Conservation (phyloP, 768 basidiomycete species). For the Rhizopogon roseolus region DNA sequence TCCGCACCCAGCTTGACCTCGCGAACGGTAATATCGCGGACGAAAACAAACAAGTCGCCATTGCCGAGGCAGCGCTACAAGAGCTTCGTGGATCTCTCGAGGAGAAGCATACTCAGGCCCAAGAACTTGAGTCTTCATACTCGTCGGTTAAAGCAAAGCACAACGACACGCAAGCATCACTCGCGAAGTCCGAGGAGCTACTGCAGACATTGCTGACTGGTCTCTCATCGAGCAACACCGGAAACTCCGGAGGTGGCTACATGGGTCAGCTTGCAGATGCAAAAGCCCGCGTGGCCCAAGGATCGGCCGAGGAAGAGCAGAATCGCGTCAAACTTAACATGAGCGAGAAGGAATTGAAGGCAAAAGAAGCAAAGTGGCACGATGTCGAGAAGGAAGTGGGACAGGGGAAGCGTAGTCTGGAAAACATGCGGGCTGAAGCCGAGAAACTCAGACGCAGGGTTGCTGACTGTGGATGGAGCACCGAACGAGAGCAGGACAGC, state of each 20-base stretch:
- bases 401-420: slow-evolving; percentile 67
- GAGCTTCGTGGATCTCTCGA: slow-evolving; percentile 55
- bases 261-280: slow-evolving; percentile 94
- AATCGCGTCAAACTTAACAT: slow-evolving; percentile 69
- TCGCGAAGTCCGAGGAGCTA: slow-evolving; percentile 82
- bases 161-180: slow-evolving; percentile 49
- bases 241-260: slow-evolving; percentile 82
- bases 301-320: slow-evolving; percentile 82
- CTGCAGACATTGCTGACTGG: slow-evolving; percentile 93
- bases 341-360: slow-evolving; percentile 72
- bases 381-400: slow-evolving; percentile 80
- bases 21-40: slow-evolving; percentile 71
- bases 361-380: slow-evolving; percentile 75
- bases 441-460: slow-evolving; percentile 50
- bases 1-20: slow-evolving; percentile 82
- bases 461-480: slow-evolving; percentile 67
- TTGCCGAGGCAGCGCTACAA: slow-evolving; percentile 49
- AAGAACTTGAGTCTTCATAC: slow-evolving; percentile 49
- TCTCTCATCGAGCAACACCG: slow-evolving; percentile 63
- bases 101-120: slow-evolving; percentile 59
- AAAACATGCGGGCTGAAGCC: slow-evolving; percentile 52
- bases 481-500: slow-evolving; percentile 60
- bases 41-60: slow-evolving; percentile 59
- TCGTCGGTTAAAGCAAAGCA: slow-evolving; percentile 66
- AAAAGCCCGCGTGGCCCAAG: slow-evolving; percentile 67